Conservation (phyloP, 2,329 filamentous ascomycete species). For the Cercospora brassicicola region DNA sequence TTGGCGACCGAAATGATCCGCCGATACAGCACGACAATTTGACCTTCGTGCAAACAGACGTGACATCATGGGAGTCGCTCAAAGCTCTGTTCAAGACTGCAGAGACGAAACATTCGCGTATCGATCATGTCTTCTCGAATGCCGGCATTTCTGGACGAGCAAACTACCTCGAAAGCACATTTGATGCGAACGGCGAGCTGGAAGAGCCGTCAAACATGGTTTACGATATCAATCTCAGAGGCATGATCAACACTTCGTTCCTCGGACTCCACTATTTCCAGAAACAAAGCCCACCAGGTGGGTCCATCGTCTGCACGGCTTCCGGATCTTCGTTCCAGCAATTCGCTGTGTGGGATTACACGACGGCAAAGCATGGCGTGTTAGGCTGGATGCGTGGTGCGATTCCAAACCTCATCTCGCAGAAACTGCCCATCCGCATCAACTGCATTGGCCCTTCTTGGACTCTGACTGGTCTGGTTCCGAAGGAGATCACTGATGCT, state of each 20-base stretch:
- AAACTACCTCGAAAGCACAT: conserved; percentile 31
- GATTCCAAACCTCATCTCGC: conserved; percentile 37
- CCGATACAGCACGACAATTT: conserved; percentile 35
- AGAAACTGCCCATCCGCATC: conserved; percentile 51
- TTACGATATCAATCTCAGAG: conserved; percentile 47
- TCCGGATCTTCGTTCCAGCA: conserved; percentile 55
- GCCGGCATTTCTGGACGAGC: conserved; percentile 55
- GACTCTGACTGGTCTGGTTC: conserved; percentile 55
- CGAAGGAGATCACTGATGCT: conserved; percentile 42
- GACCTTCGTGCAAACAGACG: conserved; percentile 50
- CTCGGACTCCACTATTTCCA: conserved; percentile 51
- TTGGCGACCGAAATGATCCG: conserved; percentile 54
- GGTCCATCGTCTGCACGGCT: conserved; percentile 57
- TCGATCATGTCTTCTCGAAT: conserved; percentile 56
- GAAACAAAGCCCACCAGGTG: conserved; percentile 42
- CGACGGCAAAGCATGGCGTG: conserved; percentile 57
- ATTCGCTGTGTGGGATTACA: conserved; percentile 55
- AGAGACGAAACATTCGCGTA: conserved; percentile 44
- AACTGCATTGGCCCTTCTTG: conserved; percentile 59
- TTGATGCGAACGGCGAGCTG: conserved; percentile 41
- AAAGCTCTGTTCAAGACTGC: conserved; percentile 54
- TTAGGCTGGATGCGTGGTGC: conserved; percentile 56
- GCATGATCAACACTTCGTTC: conserved; percentile 45
- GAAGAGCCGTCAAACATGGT: conserved; percentile 40
- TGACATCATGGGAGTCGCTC: conserved; percentile 54